Base-by-base conservation (phyloP, 2,329 filamentous ascomycete genomes). In the Pseudogymnoascus sp. region DNA sequence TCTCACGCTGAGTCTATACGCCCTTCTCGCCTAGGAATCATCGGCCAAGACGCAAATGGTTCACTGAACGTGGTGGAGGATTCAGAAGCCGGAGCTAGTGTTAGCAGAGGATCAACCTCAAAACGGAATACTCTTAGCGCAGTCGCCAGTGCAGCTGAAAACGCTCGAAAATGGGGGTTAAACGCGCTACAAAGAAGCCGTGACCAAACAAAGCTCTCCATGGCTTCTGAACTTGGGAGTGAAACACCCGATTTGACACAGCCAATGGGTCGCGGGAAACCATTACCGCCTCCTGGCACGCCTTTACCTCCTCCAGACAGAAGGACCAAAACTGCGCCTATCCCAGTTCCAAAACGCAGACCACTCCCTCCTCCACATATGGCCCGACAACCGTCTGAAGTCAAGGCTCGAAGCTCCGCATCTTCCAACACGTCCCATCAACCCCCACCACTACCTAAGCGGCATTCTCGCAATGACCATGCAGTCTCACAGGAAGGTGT, bases 241-340 rank as follows among this genome's bases (percentile, higher is more conserved):
- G 70, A 9, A 38, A 46, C 8, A 66, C 68, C 18, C 63, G 71
- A 25, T 66, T 68, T 14, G 72, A 75, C 67, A 43, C 84, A 90
- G 69, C 91, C 91, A 1, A 91, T 96, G 78, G 92, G 92, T 1
- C 84, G 91, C 40, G 91, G 91, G 0, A 88, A 89, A 68, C 91
- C 91, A 1, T 78, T 96, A 16, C 91, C 91, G 56, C 91, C 91
- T 7, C 90, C 89, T 2, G 92, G 91, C 1, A 87, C 83, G 49
- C 91, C 92, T 3, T 80, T 96, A 1, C 91, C 92, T 1, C 84
- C 80, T 43, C 88, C 88, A 0, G 84, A 86, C 37, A 83, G 80
- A 62, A 82, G 79, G 63, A 81, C 84, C 5, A 85, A 83, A 70
- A 82, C 83, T 49, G 82, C 81, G 59, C 78, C 82, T 14, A 82